Base-by-base conservation (phyloP, 306 rosid genomes). In the Vicia faba region DNA sequence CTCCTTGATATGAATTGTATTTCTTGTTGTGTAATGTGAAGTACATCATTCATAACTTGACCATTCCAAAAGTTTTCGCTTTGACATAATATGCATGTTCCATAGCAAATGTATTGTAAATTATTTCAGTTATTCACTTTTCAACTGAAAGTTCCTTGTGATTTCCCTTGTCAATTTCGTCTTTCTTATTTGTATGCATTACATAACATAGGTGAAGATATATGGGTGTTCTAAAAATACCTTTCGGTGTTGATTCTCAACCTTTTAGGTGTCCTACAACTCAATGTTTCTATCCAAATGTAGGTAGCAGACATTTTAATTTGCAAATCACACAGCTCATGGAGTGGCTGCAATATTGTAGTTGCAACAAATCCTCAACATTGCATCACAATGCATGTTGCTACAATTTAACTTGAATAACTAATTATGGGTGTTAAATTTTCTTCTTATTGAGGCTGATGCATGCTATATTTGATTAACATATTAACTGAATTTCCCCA, bases 81-180 rank as follows among this genome's bases (percentile, higher is more conserved):
- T 20, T 14, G 35, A 55, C 60, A 8, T 61, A 59, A 26, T 51
- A 54, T 23, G 0, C 46, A 56, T 39, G 43, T 64, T 46, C 60
- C 48, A n/a, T 25, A 43, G 26, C 71, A 43, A 16, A 14, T 25
- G 45, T 43, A 61, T 58, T 57, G 49, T 51, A 56, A 8, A 29
- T 44, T 72, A 70, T 54, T 14, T 71, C 72, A 38, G 16, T 20
- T 36, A 11, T 69, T 74, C 54, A 11, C 40, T 25, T 64, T 23
- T 40, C 25, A 20, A 43, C 16, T 44, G 43, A 19, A 56, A 38
- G 56, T 64, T 61, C 41, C 5, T 50, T 50, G 20, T 36, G 57
- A 59, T 70, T 58, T 40, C 55, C 23, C 36, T 57, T 58, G 65
- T 57, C 19, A 19, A 14, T 64, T 41, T 60, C 9, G 7, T 33